A percentile compares a stretch with the other conserved stretches of the same genome.
These are phyloP conservation scores for Colletotrichum sp. DNA, from an alignment of 2,329 filamentous ascomycete genomes.

Conservation along the genomic window DNA sequence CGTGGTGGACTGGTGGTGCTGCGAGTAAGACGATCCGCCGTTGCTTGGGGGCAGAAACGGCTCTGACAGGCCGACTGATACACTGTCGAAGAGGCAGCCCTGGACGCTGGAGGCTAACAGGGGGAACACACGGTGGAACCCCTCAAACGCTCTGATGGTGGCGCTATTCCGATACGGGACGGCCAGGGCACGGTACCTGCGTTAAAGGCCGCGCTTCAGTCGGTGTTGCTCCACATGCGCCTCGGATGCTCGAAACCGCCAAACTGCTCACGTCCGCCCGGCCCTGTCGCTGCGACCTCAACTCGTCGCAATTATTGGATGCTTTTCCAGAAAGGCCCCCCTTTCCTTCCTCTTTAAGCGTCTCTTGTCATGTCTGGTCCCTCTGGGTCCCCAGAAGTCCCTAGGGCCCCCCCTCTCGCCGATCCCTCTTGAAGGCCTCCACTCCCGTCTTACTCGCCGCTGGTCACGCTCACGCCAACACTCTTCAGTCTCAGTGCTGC, in stretches of 20 bases:
- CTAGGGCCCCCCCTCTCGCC: not conserved
- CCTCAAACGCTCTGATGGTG: conserved; percentile 16
- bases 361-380: not conserved
- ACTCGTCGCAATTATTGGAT: not conserved
- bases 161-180: not conserved
- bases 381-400: not conserved
- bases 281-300: not conserved
- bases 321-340: not conserved
- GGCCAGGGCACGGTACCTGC: conserved; percentile 2
- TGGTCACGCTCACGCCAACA: not conserved
- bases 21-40: not conserved
- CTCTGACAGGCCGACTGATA: not conserved
- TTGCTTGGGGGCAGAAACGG: not conserved
- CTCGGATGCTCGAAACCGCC: conserved; percentile 13
- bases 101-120: not conserved
- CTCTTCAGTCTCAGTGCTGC: not conserved
- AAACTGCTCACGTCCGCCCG: conserved; percentile 2
- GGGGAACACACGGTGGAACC: not conserved
- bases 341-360: not conserved
- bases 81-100: not conserved
- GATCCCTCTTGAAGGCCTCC: conserved; percentile 21
- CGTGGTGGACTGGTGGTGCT: not conserved
- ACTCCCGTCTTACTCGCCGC: conserved; percentile 3
- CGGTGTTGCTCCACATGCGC: conserved; percentile 6
- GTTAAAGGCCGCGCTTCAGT: conserved; percentile 6